phyloP scores from a whole-genome alignment of 768 basidiomycete species.

The Auriscalpium vulgare region DNA sequence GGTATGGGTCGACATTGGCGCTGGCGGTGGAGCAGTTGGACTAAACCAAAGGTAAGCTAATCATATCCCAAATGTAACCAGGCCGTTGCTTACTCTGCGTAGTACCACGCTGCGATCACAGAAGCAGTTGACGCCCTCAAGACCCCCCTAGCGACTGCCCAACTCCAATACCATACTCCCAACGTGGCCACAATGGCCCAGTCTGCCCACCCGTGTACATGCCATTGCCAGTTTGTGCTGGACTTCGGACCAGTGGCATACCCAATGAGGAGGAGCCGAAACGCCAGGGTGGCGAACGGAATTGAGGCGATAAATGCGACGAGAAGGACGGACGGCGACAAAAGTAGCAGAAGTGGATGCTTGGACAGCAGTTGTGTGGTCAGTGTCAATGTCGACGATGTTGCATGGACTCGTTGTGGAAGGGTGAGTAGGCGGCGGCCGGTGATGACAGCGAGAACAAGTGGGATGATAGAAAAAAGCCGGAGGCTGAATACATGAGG shows the following conservation, averaged over 20 bases:
- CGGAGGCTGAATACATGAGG: conserved; percentile 45
- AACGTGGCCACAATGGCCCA: conserved; percentile 56
- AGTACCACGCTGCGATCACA: conserved; percentile 92
- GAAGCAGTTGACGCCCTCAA: conserved; percentile 70
- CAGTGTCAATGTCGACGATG: conserved; percentile 49
- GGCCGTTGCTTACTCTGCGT: conserved; percentile 42
- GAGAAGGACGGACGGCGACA: conserved; percentile 71
- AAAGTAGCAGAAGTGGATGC: conserved; percentile 66
- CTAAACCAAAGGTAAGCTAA: conserved; percentile 11
- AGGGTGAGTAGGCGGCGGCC: conserved; percentile 65
- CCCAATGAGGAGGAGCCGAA: conserved; percentile 70
- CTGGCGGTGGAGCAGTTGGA: conserved; percentile 27
- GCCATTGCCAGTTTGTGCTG: conserved; percentile 36
- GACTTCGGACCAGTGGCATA: conserved; percentile 36
- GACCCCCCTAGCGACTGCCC: conserved; percentile 72
- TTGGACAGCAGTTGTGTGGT: conserved; percentile 62
- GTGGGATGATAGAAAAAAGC: conserved; percentile 69
- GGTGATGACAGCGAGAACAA: conserved; percentile 60
- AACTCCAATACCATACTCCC: conserved; percentile 62
- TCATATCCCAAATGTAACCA: not conserved
- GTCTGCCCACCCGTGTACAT: conserved; percentile 59
- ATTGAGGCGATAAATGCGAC: conserved; percentile 59
- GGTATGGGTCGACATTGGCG: conserved; percentile 53
- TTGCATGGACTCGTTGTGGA: conserved; percentile 60
- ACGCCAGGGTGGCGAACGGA: conserved; percentile 71